A percentile compares a stretch with the other conserved stretches of the same genome.
These are phyloP conservation scores for Gymnopilus junonius DNA, from an alignment of 768 basidiomycete species.

Conservation along the genomic window DNA sequence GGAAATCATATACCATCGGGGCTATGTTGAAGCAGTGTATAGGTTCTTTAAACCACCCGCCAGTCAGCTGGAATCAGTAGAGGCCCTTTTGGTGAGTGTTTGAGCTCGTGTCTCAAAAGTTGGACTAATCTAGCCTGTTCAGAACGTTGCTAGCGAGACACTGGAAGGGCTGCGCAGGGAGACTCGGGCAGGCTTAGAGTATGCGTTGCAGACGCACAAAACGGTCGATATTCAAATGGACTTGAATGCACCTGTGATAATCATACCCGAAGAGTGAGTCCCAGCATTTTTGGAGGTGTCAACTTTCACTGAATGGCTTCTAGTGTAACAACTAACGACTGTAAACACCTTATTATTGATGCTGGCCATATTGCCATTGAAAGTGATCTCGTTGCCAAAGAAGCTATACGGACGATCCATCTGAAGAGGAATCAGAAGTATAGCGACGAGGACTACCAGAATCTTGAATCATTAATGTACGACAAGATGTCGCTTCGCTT, in stretches of 20 bases:
- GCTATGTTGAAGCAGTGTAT: conserved; percentile 91
- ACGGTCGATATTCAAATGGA: conserved; percentile 97
- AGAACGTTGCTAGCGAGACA: conserved; percentile 93
- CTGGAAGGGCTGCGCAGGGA: conserved; percentile 93
- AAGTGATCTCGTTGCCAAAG: conserved; percentile 87
- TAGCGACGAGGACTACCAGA: conserved; percentile 82
- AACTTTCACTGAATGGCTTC: conserved; percentile 2
- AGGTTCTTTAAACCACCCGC: conserved; percentile 93
- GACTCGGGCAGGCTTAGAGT: conserved; percentile 92
- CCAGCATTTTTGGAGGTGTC: not conserved
- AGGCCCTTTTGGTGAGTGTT: conserved; percentile 78
- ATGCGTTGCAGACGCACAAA: conserved; percentile 91
- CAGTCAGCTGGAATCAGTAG: conserved; percentile 94
- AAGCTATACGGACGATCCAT: conserved; percentile 74
- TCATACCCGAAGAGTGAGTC: conserved; percentile 89
- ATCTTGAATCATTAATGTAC: conserved; percentile 93
- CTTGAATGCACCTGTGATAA: conserved; percentile 95
- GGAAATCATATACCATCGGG: conserved; percentile 96
- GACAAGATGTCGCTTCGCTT: conserved; percentile 86
- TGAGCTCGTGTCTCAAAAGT: not conserved
- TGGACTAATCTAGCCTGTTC: conserved; percentile 6
- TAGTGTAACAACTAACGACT: conserved; percentile 76
- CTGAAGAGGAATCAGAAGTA: conserved; percentile 86
- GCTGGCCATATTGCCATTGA: conserved; percentile 96
- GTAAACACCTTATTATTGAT: conserved; percentile 90